Base-by-base conservation (phyloP, 164 flowering plant genomes). In the Nymphaea colorata region DNA sequence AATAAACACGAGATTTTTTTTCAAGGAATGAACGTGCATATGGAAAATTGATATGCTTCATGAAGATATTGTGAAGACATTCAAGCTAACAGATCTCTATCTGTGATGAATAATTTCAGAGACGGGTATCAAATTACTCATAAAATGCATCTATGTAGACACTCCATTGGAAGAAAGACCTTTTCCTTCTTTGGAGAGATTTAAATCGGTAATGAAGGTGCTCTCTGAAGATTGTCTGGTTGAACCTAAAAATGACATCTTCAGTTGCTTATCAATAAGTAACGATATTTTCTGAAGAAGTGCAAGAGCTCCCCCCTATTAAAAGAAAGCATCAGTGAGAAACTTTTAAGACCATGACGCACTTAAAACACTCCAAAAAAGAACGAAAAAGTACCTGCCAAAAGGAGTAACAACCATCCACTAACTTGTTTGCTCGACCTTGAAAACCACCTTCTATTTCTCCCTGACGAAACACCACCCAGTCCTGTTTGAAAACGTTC, bases 401-500 rank as follows among this genome's bases (percentile, higher is more conserved):
- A 77, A 93, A 94, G 67, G 98, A 91, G 76, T 95, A 92, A 80
- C 99, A 95, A 62, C 99, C 96, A 80, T 95, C 99, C 59, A 95
- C 96, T 77, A 92, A 76, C 78, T 92, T 95, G 82, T 95, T 95
- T 67, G 96, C 76, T 76, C 98, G 81, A 41, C 99, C 99, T 72
- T 95, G 96, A 80, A 95, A 89, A 65, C 99, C 99, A 77, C 88
- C 75, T 71, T 95, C 98, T 43, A 77, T 75, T 47, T 47, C 55
- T 59, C 98, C 96, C 80, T 92, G 99, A 66, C 96, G 94, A 76
- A 86, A 88, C 43, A 80, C 91, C 64, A 90, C 77, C 99, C 99
- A 92, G 63, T 88, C 84, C 98, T 94, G 65, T 17, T 41, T 57
- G 65, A 17, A 61, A n/a, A 71, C 59, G 59, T 25, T 25, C 36